These are phyloP conservation scores for Lactifluus subvellereus DNA, from an alignment of 768 basidiomycete species.

Conservation along the genomic window DNA sequence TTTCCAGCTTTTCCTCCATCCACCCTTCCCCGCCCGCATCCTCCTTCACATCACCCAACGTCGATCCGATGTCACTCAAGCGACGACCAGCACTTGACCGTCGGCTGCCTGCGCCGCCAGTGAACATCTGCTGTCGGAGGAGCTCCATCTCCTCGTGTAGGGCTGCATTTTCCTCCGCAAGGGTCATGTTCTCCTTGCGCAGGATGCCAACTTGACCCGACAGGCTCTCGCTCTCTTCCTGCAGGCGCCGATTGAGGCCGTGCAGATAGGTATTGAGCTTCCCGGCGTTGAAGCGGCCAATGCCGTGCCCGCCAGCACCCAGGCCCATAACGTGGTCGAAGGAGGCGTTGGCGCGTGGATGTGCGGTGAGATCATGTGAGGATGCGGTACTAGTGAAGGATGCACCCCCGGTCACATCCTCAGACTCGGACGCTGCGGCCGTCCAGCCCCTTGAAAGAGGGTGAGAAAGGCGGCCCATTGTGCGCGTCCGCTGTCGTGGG, in stretches of 20 bases:
- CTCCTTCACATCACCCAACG: conserved; percentile 57
- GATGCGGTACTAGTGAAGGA: conserved; percentile 81
- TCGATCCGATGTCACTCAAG: conserved; percentile 45
- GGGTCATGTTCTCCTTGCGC: conserved; percentile 37
- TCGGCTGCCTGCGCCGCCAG: conserved; percentile 29
- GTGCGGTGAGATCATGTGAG: conserved; percentile 81
- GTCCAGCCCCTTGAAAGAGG: conserved; percentile 53
- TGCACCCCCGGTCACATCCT: conserved; percentile 44
- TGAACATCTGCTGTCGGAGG: conserved; percentile 19
- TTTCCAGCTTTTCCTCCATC: conserved; percentile 63
- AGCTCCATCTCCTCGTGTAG: conserved; percentile 21
- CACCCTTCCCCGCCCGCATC: conserved; percentile 58
- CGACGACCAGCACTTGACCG: conserved; percentile 38
- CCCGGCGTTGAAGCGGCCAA: conserved; percentile 75
- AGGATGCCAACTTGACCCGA: conserved; percentile 48
- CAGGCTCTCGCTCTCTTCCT: conserved; percentile 77
- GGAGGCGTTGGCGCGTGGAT: conserved; percentile 75
- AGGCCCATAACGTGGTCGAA: conserved; percentile 81
- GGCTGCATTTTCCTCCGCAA: conserved; percentile 22
- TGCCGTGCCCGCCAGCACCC: conserved; percentile 57
- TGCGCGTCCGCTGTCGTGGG: conserved; percentile 40
- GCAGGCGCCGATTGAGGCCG: conserved; percentile 72
- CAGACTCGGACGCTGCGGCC: conserved; percentile 25
- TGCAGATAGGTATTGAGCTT: conserved; percentile 86
- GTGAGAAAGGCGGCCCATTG: conserved; percentile 48